Base-by-base conservation (phyloP, 768 basidiomycete species). In the Mycena leptocephala region DNA sequence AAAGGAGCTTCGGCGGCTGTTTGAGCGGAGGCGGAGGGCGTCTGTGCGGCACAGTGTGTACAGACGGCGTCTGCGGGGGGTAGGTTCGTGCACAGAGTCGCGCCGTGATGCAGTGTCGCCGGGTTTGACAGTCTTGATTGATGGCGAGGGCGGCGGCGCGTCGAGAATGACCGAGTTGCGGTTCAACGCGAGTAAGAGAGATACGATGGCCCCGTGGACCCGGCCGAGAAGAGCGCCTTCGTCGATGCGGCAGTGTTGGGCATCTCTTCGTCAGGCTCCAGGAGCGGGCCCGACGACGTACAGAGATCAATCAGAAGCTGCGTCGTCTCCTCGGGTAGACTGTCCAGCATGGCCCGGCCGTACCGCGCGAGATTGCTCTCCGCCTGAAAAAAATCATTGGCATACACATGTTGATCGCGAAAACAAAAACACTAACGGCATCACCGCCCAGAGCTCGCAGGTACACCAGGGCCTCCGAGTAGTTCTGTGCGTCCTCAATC, bases 231-330 rank as follows among this genome's bases (percentile, higher is more conserved):
- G 76, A 80, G 82, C 59, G 82, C 80, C 59, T 79, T 72, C 39
- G 81, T 78, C 20, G 79, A 73, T 10, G 81, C 71, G 14, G 79
- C 72, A 13, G 79, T 72, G 83, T 81, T 33, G 81, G 82, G 37
- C 80, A 81, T 37, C 6, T 87, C 87, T 7, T 91, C 88, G 0
- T 85, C 80, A 11, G 89, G 88, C 35, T 85, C 61, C 2, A 84
- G 74, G 0, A 92, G 86, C 5, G 91, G 86, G 5, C 89, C 88
- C 1, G 89, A 88, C 16, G 92, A 93, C 0, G 97, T 95, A 81
- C 98, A 99, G 0, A 99, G 88, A 78, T 99, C 97, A 65, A 98
- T 96, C 8, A 99, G 90, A 0, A 99, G 89, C 69, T 95, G 92
- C 0, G 98, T 99, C 0, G 97, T 97, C 80, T 96, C 96, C 72